These are phyloP conservation scores for Serendipita indica DNA, from an alignment of 768 basidiomycete species.

Conservation along the genomic window DNA sequence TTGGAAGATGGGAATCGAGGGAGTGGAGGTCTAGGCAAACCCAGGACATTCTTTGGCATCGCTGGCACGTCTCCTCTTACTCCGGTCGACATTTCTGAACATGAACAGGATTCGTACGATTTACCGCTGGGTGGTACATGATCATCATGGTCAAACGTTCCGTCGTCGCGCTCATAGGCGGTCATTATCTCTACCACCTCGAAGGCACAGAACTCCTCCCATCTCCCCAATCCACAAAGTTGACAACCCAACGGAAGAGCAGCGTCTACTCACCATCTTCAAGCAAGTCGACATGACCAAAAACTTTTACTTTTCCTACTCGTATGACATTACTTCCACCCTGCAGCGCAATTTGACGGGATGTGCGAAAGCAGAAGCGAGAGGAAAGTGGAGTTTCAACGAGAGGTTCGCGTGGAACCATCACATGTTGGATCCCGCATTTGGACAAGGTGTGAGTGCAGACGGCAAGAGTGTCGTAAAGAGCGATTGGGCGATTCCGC, in stretches of 20 bases:
- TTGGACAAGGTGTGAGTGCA: constrained; percentile 11
- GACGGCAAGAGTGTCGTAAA: constrained; percentile 22
- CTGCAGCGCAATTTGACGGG: constrained; percentile 80
- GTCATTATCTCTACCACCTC: constrained; percentile 93
- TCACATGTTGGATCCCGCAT: constrained; percentile 45
- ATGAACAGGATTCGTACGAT: constrained; percentile 67
- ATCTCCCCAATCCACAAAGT: constrained; percentile 64
- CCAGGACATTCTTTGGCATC: constrained; percentile 65
- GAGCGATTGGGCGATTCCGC: constrained; percentile 74
- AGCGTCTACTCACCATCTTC: constrained; percentile 72
- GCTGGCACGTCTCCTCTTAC: constrained; percentile 37
- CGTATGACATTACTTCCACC: constrained; percentile 94
- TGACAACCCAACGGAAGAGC: constrained; percentile 80
- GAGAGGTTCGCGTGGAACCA: constrained; percentile 94
- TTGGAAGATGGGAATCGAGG: constrained; percentile 86
- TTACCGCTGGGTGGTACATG: constrained; percentile 95
- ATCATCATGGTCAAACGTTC: constrained; percentile 79
- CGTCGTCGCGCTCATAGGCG: constrained; percentile 84
- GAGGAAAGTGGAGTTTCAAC: constrained; percentile 47
- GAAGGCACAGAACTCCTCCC: constrained; percentile 79
- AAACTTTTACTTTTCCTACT: constrained; percentile 98
- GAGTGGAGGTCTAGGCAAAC: constrained; percentile 73
- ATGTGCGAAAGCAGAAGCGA: constrained; percentile 24
- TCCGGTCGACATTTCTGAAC: neutral
- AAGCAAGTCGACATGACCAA: constrained; percentile 97